Conservation (phyloP, 148 eudicot species). For the Vaccinium macrocarpon region DNA sequence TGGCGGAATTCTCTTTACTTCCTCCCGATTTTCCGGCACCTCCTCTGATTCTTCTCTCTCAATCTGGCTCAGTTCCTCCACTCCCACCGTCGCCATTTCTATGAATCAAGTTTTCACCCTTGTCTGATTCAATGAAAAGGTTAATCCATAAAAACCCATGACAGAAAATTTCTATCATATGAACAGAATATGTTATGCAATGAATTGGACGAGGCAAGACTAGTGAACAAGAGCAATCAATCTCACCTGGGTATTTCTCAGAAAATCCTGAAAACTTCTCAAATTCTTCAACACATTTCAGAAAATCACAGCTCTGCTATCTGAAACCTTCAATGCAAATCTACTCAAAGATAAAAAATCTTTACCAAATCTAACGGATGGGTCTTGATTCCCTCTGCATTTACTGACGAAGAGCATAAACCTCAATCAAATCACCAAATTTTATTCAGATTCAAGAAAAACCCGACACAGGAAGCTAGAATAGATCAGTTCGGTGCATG, state of each 20-base stretch:
- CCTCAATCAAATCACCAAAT: background rate
- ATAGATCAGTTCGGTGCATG: background rate
- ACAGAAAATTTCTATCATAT: background rate
- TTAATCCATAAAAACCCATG: background rate
- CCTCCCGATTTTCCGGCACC: slow-evolving; percentile 18
- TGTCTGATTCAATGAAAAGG: background rate
- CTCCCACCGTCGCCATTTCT: slow-evolving; percentile 21
- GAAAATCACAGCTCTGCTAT: background rate
- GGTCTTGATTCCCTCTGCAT: slow-evolving; percentile 8
- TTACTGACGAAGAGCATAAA: background rate
- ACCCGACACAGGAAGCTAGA: background rate
- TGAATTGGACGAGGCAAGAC: background rate
- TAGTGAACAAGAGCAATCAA: background rate
- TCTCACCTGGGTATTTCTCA: slow-evolving; percentile 1
- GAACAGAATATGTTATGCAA: background rate
- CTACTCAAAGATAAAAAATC: background rate
- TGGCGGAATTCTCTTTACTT: slow-evolving; percentile 45
- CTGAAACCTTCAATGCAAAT: too few species aligned
- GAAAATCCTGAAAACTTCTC: background rate
- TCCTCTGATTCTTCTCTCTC: slow-evolving; percentile 24
- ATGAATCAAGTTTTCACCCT: background rate
- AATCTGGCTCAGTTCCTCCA: slow-evolving; percentile 23
- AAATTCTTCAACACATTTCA: too few species aligned
- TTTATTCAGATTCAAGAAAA: background rate
- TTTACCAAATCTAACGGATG: background rate